Base-by-base conservation (phyloP, 805 yeast species). In the Metschnikowia sp. region DNA sequence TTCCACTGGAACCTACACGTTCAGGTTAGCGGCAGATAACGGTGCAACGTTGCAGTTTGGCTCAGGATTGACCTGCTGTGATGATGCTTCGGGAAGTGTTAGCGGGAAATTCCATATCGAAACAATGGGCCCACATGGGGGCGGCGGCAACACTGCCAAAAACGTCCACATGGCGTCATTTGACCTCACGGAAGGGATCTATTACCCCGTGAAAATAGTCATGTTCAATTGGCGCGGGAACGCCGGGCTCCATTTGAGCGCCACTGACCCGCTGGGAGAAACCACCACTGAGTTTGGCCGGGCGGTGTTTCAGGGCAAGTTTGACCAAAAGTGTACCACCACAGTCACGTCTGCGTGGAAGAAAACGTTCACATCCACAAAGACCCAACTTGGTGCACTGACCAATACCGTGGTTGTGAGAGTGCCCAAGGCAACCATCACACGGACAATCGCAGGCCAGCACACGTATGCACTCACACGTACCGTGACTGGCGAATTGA, bases 11-110 rank as follows among this genome's bases (percentile, higher is more conserved):
- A 22, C 22, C 3, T 51, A 45, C 45, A 41, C 44, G 3, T 50
- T 53, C 45, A 42, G 36, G 15, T 35, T 53, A 11, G 34, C 18
- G 2, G 54, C 56, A 13, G 54, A 53, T 32, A 49, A 53, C 31
- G 56, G 54, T 19, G 56, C 54, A 2, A 42, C 52, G 8, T 40
- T 53, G 48, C 50, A 49, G 28, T 41, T 53, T 32, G 52, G 56
- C 4, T 26, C 50, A 3, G 54, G 52, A 10, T 32, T 28, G 13
- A 30, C 43, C 1, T 51, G 56, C 36, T 53, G 56, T 37, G 39
- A 39, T 33, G 54, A 51, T 36, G 50, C 51, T 2, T 39, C 49
- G 5, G 44, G 47, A 4, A 38, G 45, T 36, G 52, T 49, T 11
- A 45, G 47, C 12, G 48, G 51, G 2, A 34, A 40, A 32, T 47